A percentile compares a stretch with the other conserved stretches of the same genome.
Conservation (phyloP, 2,329 filamentous ascomycete species). For the Epichloe uncinata region DNA sequence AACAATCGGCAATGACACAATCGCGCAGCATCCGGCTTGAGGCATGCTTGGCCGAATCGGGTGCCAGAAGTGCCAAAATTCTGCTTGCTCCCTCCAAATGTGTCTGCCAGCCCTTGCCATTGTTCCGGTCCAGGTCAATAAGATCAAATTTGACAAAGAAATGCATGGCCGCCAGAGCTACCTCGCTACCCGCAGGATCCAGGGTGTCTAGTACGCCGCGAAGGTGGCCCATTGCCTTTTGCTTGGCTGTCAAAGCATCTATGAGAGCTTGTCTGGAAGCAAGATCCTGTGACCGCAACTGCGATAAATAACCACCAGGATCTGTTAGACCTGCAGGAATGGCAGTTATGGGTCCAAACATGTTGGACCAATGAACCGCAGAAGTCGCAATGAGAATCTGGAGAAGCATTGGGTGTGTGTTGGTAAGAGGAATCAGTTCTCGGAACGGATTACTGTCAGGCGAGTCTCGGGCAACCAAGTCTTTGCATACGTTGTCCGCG, state of each 20-base stretch:
- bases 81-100: constrained; percentile 32
- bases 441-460: constrained; percentile 33
- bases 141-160: constrained; percentile 39
- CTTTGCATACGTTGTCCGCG: constrained; percentile 36
- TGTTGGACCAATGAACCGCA: constrained; percentile 35
- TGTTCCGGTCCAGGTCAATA: constrained; percentile 32
- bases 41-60: constrained; percentile 14
- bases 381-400: constrained; percentile 36
- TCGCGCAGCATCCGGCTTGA: constrained; percentile 26
- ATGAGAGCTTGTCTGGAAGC: constrained; percentile 27
- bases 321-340: constrained; percentile 19
- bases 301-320: constrained; percentile 22
- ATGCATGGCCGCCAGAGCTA: constrained; percentile 33
- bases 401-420: constrained; percentile 30
- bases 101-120: constrained; percentile 30
- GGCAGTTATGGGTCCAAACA: constrained; percentile 21
- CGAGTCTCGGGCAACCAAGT: constrained; percentile 36
- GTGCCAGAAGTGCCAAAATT: constrained; percentile 25
- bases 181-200: constrained; percentile 29
- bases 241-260: constrained; percentile 33
- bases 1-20: constrained; percentile 34
- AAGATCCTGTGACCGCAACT: constrained; percentile 24
- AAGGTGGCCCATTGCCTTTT: constrained; percentile 31
- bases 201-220: constrained; percentile 25
- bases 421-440: constrained; percentile 33